These are phyloP conservation scores for Ephemerocybe angulata DNA, from an alignment of 768 basidiomycete genomes.

Conservation along the genomic window DNA sequence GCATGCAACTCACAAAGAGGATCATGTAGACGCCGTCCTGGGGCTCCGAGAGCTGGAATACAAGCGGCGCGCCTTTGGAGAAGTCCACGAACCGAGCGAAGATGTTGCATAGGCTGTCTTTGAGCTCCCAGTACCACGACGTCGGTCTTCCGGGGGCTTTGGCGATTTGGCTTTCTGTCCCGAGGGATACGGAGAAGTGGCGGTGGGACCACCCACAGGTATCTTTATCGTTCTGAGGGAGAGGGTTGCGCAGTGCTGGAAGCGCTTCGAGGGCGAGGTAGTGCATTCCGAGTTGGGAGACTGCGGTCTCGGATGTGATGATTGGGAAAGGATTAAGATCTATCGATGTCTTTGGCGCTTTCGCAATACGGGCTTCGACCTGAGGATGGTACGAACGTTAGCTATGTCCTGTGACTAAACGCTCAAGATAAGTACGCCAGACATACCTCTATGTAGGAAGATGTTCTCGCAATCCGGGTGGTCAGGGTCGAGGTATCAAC, in stretches of 20 bases:
- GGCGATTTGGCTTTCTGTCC: neutral
- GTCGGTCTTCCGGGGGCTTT: neutral
- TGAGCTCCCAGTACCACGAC: neutral
- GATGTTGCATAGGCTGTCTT: neutral
- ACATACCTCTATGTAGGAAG: constrained; percentile 45
- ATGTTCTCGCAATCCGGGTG: constrained; percentile 51
- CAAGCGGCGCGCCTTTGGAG: neutral
- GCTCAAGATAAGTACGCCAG: constrained; percentile 18
- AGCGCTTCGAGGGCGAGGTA: neutral
- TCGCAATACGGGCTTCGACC: constrained; percentile 14
- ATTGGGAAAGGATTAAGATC: constrained; percentile 19
- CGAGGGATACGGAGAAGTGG: neutral
- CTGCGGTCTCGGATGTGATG: neutral
- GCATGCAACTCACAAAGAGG: constrained; percentile 44
- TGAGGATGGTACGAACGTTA: constrained; percentile 11
- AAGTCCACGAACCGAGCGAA: neutral
- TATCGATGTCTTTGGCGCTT: constrained; percentile 29
- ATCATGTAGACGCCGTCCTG: constrained; percentile 26
- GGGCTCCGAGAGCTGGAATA: neutral
- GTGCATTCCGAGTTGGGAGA: neutral
- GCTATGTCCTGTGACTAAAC: no score
- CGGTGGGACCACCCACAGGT: neutral
- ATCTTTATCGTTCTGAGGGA: neutral
- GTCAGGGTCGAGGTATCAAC: constrained; percentile 34
- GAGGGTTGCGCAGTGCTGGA: neutral